These are phyloP conservation scores for Boletus edulis DNA, from an alignment of 768 basidiomycete genomes.

Conservation along the genomic window DNA sequence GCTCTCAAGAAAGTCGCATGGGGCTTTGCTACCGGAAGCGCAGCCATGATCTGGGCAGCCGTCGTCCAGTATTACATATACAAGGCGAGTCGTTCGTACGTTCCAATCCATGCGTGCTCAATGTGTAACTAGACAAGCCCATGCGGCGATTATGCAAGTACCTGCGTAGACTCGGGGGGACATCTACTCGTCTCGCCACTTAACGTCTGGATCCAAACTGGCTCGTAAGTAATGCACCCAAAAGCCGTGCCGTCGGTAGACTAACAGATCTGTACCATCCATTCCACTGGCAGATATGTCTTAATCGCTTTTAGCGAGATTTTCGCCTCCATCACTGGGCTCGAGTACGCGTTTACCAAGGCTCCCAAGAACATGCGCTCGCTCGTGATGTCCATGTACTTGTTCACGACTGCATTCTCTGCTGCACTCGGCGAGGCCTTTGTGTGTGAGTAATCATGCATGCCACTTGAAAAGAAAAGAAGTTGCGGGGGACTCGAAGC, in stretches of 20 bases:
- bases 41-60: constrained; percentile 71
- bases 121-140: constrained; percentile 34
- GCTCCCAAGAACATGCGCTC: constrained; percentile 87
- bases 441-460: constrained; percentile 47
- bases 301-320: constrained; percentile 71
- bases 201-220: constrained; percentile 79
- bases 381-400: constrained; percentile 71
- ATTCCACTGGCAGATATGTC: constrained; percentile 44
- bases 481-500: neutral
- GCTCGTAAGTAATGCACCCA: constrained; percentile 43
- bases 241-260: neutral
- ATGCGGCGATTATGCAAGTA: constrained; percentile 49
- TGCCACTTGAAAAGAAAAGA: no score
- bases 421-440: constrained; percentile 70
- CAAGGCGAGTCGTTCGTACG: constrained; percentile 32
- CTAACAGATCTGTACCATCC: neutral
- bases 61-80: constrained; percentile 76
- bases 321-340: constrained; percentile 75
- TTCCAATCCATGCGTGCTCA: neutral
- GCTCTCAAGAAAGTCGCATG: constrained; percentile 57
- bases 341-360: constrained; percentile 89
- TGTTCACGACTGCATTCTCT: constrained; percentile 59
- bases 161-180: constrained; percentile 46
- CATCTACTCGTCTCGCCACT: constrained; percentile 59
- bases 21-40: constrained; percentile 55